Conservation (phyloP, 805 yeast species). For the Dipodascus geniculatus region DNA sequence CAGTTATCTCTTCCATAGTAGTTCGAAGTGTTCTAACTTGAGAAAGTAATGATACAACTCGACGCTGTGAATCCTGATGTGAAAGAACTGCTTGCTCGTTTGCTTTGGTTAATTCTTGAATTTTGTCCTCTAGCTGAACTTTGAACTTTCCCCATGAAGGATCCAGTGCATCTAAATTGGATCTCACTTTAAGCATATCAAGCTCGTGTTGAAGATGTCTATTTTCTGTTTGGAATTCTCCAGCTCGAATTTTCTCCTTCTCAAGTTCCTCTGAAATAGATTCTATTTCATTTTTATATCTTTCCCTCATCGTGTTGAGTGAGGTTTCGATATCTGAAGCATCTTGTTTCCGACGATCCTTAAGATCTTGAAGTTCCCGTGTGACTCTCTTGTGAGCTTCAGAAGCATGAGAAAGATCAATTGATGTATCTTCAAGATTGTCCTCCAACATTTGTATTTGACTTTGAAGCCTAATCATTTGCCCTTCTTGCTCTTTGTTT, state of each 20-base stretch:
- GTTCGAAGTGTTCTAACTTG: constrained; percentile 48
- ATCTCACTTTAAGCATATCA: constrained; percentile 5
- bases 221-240: constrained; percentile 37
- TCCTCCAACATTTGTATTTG: constrained; percentile 43
- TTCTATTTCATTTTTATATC: constrained; percentile 24
- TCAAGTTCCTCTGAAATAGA: constrained; percentile 17
- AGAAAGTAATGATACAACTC: constrained; percentile 33
- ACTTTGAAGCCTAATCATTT: constrained; percentile 40
- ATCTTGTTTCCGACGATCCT: constrained; percentile 48
- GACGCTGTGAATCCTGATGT: constrained; percentile 35
- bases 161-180: not conserved
- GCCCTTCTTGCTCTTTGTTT: constrained; percentile 36
- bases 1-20: constrained; percentile 46
- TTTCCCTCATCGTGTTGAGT: constrained; percentile 18
- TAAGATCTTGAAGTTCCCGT: constrained; percentile 45
- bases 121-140: constrained; percentile 17
- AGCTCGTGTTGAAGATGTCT: constrained; percentile 27
- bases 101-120: constrained; percentile 27
- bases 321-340: constrained; percentile 55
- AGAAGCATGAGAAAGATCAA: constrained; percentile 40
- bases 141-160: constrained; percentile 7
- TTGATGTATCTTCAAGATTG: constrained; percentile 42
- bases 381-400: constrained; percentile 38
- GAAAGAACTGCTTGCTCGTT: constrained; percentile 32
- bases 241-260: constrained; percentile 37